Conservation (phyloP, 805 yeast genomes). For the Nakazawaea pomicola region DNA sequence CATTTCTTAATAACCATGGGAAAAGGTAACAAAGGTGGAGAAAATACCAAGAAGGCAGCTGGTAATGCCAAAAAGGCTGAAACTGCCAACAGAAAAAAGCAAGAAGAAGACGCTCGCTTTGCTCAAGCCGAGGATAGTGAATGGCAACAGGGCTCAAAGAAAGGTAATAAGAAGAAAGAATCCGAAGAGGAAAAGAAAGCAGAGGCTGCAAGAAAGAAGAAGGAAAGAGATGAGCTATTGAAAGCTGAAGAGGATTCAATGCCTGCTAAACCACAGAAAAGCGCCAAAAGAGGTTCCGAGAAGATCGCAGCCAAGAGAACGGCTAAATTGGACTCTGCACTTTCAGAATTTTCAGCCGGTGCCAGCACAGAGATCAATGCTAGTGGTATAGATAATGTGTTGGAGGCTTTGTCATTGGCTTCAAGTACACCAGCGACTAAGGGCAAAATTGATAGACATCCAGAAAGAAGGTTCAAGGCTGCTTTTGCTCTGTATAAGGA, state of each 20-base stretch:
- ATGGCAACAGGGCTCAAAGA: conserved; percentile 73
- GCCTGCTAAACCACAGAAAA: conserved; percentile 49
- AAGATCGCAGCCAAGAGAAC: conserved; percentile 57
- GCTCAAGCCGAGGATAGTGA: conserved; percentile 54
- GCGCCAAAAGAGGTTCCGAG: conserved; percentile 62
- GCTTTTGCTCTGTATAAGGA: conserved; percentile 72
- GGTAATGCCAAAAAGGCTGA: conserved; percentile 45
- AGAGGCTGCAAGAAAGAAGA: conserved; percentile 73
- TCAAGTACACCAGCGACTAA: conserved; percentile 50
- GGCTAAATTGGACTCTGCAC: conserved; percentile 64
- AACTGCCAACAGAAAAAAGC: conserved; percentile 31
- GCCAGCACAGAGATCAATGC: conserved; percentile 57
- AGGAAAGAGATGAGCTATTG: conserved; percentile 70
- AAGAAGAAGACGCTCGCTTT: conserved; percentile 32
- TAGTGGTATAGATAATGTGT: conserved; percentile 69
- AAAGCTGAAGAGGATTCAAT: conserved; percentile 60
- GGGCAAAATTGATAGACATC: conserved; percentile 72
- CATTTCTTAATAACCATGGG: conserved; percentile 7
- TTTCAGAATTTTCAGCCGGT: conserved; percentile 40
- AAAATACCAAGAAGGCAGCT: conserved; percentile 40
- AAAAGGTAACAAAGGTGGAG: conserved; percentile 17
- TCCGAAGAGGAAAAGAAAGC: conserved; percentile 65
- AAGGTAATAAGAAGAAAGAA: conserved; percentile 63
- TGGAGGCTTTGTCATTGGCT: conserved; percentile 71
- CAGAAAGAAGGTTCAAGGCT: conserved; percentile 84